A percentile compares a stretch with the other conserved stretches of the same genome.
Evolutionary conservation across 164 flowering plant genomes (phyloP).

Genomic region (Vitis cinerea): DNA sequence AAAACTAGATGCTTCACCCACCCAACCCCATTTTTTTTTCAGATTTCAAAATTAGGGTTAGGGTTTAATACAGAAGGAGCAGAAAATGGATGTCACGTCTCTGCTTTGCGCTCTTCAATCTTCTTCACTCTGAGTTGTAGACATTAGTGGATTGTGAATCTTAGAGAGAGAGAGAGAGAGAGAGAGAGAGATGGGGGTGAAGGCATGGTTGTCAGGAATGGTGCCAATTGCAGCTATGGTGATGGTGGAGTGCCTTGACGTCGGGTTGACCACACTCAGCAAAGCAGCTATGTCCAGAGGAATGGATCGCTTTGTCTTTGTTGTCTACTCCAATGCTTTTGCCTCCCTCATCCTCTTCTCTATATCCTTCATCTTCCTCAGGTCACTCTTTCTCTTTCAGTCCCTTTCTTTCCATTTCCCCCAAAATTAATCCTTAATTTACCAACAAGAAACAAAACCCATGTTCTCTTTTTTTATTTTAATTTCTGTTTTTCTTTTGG

Average conservation of each 20-base stretch:
- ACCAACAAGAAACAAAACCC: background rate
- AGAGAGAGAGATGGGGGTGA: constrained; percentile 21
- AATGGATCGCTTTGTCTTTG: constrained; percentile 36
- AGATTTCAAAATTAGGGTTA: too few species aligned
- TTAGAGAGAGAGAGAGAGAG: constrained; percentile 5
- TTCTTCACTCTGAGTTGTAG: too few species aligned
- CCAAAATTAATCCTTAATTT: background rate
- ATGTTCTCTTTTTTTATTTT: background rate
- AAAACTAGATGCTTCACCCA: too few species aligned
- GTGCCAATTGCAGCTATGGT: constrained; percentile 42
- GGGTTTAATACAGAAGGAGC: too few species aligned
- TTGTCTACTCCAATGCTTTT: constrained; percentile 38
- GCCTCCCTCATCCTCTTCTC: constrained; percentile 37
- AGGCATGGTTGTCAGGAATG: constrained; percentile 6
- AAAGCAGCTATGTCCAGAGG: constrained; percentile 48
- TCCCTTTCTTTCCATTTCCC: background rate
- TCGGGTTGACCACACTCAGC: constrained; percentile 37
- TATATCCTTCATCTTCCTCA: constrained; percentile 19
- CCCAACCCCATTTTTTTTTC: too few species aligned
- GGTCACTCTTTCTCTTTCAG: constrained; percentile 11
- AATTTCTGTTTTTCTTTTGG: background rate
- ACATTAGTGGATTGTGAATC: background rate
- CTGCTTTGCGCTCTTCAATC: too few species aligned
- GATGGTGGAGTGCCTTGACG: constrained; percentile 31
- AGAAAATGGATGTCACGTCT: too few species aligned